Evolutionary conservation across 306 rosid species (phyloP).

Genomic region (Quercus berberidifolia): DNA sequence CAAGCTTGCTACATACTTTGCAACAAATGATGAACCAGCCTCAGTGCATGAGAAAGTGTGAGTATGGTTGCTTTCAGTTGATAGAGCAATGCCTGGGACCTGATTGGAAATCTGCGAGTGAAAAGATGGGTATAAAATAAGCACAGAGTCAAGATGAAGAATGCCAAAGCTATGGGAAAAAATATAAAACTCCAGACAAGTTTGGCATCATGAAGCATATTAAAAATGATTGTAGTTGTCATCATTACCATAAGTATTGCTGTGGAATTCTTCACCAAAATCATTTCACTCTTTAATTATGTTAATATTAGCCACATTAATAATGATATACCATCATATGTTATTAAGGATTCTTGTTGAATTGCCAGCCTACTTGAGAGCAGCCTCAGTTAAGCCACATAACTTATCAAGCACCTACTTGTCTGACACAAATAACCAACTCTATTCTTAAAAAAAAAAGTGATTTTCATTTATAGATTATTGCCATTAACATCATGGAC

Average conservation of each 20-base stretch:
- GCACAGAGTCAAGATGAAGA: slow-evolving; percentile 15
- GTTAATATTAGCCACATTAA: neutral
- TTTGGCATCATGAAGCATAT: neutral
- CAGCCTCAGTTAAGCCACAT: neutral
- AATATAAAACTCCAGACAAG: neutral
- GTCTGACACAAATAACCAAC: neutral
- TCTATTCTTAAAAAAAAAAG: neutral
- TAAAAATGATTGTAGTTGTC: neutral
- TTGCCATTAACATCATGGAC: neutral
- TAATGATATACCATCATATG: neutral
- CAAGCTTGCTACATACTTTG: slow-evolving; percentile 66
- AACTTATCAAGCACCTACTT: neutral
- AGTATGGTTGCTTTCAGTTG: slow-evolving; percentile 63
- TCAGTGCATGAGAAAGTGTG: slow-evolving; percentile 78
- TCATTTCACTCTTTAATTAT: neutral
- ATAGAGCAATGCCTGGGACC: slow-evolving; percentile 54
- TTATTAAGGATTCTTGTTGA: neutral
- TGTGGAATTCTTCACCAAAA: neutral
- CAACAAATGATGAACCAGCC: slow-evolving; percentile 83
- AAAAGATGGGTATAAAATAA: slow-evolving; percentile 9
- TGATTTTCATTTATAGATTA: neutral
- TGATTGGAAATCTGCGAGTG: slow-evolving; percentile 60
- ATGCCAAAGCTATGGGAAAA: slow-evolving; percentile 1
- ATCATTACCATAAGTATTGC: neutral
- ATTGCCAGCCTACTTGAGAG: neutral